Base-by-base conservation (phyloP, 148 eudicot species). In the Heliamphora exappendiculata region DNA sequence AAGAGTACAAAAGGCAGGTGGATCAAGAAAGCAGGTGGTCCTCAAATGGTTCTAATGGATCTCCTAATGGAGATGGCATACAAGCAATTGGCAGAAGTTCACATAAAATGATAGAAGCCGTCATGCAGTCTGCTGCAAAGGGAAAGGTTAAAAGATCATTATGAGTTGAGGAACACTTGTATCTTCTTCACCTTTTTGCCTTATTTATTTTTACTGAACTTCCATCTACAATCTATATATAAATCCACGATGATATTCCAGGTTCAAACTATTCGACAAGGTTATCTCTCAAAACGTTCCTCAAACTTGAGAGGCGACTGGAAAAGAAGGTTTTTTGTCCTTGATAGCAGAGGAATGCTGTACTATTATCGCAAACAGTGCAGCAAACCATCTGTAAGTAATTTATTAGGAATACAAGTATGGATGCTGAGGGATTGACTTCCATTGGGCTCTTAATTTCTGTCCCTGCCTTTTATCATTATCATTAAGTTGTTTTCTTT, bases 231-330 rank as follows among this genome's bases (percentile, higher is more conserved):
- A 66, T 29, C 26, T 17, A 7, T 20, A 66, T 60, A n/a, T 67
- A 34, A 77, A 20, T 16, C 6, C 42, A 10, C 28, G 55, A 22
- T 3, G 36, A 62, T 62, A 44, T 82, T 55, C 80, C 83, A 94
- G 98, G 98, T 94, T 77, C 96, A 95, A 88, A 95, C 98, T 69
- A 95, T 95, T 69, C 85, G 96, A 74, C 98, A 95, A 79, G 98
- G 98, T 78, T 93, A 93, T 82, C 97, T 93, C 57, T 91, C 97
- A 33, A 93, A 93, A 74, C 98, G 98, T 55, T 93, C 98, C 14
- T 93, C 98, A 67, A 93, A 85, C 86, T 80, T 93, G 82, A 91
- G 98, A 81, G 98, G 94, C 57, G 98, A 93, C 75, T 93, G 98
- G 98, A 93, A 93, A 83, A 87, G 98, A 83, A 90, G 98, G 81